Evolutionary conservation across 768 basidiomycete species (phyloP), one percentile per base, ranked within the genome.

Genomic region (Hygrocybe punicea): DNA sequence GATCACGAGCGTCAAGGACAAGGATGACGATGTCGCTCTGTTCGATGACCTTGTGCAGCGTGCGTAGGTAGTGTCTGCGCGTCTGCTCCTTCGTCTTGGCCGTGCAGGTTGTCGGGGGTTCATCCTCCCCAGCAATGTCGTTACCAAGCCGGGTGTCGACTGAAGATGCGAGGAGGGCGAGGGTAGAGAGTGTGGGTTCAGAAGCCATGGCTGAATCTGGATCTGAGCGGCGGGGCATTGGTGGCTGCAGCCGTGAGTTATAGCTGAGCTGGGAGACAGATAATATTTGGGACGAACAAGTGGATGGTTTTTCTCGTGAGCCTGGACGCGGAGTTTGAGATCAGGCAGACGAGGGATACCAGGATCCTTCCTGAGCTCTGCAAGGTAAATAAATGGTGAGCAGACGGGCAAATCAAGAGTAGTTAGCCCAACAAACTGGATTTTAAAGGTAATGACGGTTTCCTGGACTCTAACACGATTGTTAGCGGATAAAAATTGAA

Each of bases 1-100:
- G 96, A 76, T 98, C 96, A 39, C 96, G 78, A 1, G 95, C 95
- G 73, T 98, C 97, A 14, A 98, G 78, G 0, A 93, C 91, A 35
- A 90, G 86, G 45, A 98, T 79, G 51, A 98, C 73, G 33, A 99
- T 89, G 67, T 98, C 95, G 61, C 89, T 87, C 65, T 94, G 81
- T 61, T 97, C 94, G 58, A 98, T 88, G 45, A 99, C 96, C 73
- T 91, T 93, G 72, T 93, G 86, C 21, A 98, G 72, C 1, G 87
- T 80, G 37, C 89, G 84, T 47, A 95, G 74, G 65, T 93, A 91
- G 63, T 91, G 81, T 54, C 82, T 80, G 29, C 87, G 82, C 24
- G 84, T 67, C 60, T 90, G 88, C 62, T 89, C 85, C 61, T 81
- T 87, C 6, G 84, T 87, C 67, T 81, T 86, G 7, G 64, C 65